Base-by-base conservation (phyloP, 164 flowering plant genomes). In the Vitis labrusca region DNA sequence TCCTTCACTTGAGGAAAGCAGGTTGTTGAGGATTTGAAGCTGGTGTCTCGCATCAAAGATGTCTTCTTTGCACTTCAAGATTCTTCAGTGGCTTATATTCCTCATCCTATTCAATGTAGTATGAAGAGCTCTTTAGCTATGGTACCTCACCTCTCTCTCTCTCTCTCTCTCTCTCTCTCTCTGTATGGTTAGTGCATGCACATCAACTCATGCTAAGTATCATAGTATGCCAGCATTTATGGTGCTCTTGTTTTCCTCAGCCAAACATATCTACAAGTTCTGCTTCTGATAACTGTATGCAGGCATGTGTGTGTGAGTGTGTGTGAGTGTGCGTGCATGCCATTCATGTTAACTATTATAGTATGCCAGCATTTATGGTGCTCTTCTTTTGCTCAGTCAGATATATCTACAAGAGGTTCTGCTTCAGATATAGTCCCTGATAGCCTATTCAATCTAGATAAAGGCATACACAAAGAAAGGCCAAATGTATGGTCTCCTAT, bases 11-110 rank as follows among this genome's bases (percentile, higher is more conserved):
- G 59, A 10, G 71, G 50, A 64, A 71, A 61, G 73, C 87, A 91
- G 96, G 81, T 91, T 49, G 49, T 30, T 65, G 93, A 88, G 79
- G 85, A 89, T 81, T 29, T 81, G 71, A 76, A 82, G 78, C 63
- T 89, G 65, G 81, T 89, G 65, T 73, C 64, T 65, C 86, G 75
- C 75, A 74, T 89, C 66, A 84, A 77, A 79, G 77, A 86, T 67
- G 63, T 72, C 50, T 84, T 91, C 68, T 76, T 19, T 14, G 70
- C 84, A 48, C 75, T 84, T 56, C 88, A 85, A 69, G 85, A 76
- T 69, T 73, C 83, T 44, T 74, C 80, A 16, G 63, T 69, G 63
- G 77, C 64, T 61, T 70, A 76, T 73, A 59, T 71, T 62, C 69
- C 80, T 60, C 54, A 23, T 74, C 68, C 77, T 76, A 23, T 71